phyloP scores from a whole-genome alignment of 495 filamentous ascomycete species.

The Hyphodiscus hymeniophilus region DNA sequence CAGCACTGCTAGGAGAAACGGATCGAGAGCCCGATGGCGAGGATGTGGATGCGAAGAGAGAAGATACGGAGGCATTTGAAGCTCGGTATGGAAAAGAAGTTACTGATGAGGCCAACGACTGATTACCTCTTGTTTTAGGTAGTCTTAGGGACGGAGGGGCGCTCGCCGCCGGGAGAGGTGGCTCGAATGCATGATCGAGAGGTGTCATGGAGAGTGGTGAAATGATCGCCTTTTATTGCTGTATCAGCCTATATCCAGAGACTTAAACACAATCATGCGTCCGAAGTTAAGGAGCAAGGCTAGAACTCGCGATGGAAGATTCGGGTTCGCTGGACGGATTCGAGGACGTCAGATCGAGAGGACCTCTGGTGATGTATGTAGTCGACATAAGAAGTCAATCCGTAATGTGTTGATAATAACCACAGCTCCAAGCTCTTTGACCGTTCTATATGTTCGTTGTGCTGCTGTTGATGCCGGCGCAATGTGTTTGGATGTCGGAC shows the following conservation, averaged over 20 bases:
- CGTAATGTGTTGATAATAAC: no score
- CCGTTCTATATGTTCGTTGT: no score
- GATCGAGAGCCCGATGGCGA: constrained; percentile 46
- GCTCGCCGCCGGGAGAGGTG: constrained; percentile 45
- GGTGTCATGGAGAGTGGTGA: constrained; percentile 47
- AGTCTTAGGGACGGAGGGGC: constrained; percentile 32
- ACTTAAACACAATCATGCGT: constrained; percentile 8
- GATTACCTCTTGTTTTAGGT: constrained; percentile 40
- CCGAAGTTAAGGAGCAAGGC: neutral
- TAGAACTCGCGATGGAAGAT: neutral
- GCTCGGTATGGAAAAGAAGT: constrained; percentile 41
- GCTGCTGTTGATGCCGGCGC: constrained; percentile 2
- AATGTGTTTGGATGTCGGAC: no score
- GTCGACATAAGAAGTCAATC: neutral
- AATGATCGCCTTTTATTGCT: neutral
- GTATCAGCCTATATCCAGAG: constrained; percentile 4
- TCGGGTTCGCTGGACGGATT: no score
- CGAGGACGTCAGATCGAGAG: neutral
- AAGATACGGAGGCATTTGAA: constrained; percentile 48
- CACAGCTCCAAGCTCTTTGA: no score
- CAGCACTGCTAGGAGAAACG: constrained; percentile 49
- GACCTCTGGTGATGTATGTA: neutral
- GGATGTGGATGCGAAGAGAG: constrained; percentile 49
- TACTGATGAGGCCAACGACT: constrained; percentile 35
- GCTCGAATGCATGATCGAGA: constrained; percentile 52